Base-by-base conservation (phyloP, 2,329 filamentous ascomycete genomes). In the Aspergillus sp. region DNA sequence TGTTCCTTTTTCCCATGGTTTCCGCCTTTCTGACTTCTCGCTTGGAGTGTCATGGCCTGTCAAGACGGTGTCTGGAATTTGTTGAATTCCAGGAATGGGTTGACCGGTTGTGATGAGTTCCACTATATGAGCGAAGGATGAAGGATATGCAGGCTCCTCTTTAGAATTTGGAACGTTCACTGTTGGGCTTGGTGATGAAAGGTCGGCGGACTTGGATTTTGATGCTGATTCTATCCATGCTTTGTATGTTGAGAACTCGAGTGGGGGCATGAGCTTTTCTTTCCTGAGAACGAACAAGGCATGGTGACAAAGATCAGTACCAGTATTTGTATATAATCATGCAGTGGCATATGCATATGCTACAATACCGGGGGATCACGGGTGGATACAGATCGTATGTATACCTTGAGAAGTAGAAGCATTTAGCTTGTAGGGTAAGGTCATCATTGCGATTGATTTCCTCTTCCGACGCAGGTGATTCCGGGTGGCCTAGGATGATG, bases 91-190 rank as follows among this genome's bases (percentile, higher is more conserved):
- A 1, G 92, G 92, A 47, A 97, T 89, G 0, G 90, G 88, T 68
- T 91, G 87, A 56, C 92, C 92, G 27, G 87, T 88, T 23, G 91
- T 90, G 57, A 97, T 90, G 57, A 96, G 84, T 69, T 91, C 89
- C 58, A 96, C 88, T 63, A 97, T 92, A 66, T 94, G 88, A 7
- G 90, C 89, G 75, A 97, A 96, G 1, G 87, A 89, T 52, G 88
- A 88, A 3, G 92, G 92, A 69, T 96, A 96, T 1, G 86, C 84
- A 39, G 91, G 75, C 38, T 76, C 71, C n/a, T 75, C 70, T 17
- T 65, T 51, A 30, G 89, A 39, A 77, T 78, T 50, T 66, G 62
- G 23, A 39, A 54, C 15, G 27, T 68, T 47, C n/a, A 56, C 59
- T 32, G 55, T 58, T 27, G 57, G 11, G 25, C 23, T n/a, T 13